phyloP scores from a whole-genome alignment of 2,329 filamentous ascomycete species.

The Malbranchea zuffiana region DNA sequence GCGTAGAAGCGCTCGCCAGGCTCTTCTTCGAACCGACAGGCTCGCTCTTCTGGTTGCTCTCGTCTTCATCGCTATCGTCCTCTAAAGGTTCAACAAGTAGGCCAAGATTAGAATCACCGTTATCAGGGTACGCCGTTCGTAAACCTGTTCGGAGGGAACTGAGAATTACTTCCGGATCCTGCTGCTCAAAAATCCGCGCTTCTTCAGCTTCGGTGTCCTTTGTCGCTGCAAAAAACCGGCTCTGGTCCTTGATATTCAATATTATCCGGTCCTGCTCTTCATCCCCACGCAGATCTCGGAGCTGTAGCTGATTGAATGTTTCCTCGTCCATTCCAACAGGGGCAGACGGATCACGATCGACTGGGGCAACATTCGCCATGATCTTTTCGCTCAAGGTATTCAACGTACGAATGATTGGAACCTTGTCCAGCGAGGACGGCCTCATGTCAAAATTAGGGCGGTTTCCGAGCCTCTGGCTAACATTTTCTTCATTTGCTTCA shows the following conservation, averaged over 20 bases:
- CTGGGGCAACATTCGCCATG: constrained; percentile 72
- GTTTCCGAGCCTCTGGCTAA: constrained; percentile 79
- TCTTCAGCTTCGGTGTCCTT: constrained; percentile 34
- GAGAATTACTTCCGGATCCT: constrained; percentile 59
- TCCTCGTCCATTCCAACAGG: constrained; percentile 60
- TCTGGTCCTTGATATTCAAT: constrained; percentile 81
- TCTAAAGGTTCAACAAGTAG: constrained; percentile 45
- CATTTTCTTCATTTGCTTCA: constrained; percentile 88
- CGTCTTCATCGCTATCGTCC: constrained; percentile 51
- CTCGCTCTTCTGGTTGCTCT: constrained; percentile 36
- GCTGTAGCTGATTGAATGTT: constrained; percentile 60
- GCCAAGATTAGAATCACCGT: constrained; percentile 59
- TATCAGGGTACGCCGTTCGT: constrained; percentile 33
- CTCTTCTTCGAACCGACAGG: constrained; percentile 57
- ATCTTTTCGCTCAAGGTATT: constrained; percentile 91
- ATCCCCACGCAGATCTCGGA: constrained; percentile 70
- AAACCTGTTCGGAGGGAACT: constrained; percentile 54
- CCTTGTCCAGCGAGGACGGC: constrained; percentile 59
- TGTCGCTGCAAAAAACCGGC: constrained; percentile 52
- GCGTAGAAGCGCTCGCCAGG: constrained; percentile 43
- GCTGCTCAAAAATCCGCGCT: constrained; percentile 52
- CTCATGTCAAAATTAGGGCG: constrained; percentile 84
- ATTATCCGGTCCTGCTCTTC: constrained; percentile 65
- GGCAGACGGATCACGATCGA: constrained; percentile 57
- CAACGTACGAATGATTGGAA: constrained; percentile 77